These are phyloP conservation scores for Claviceps sp. DNA, from an alignment of 2,329 filamentous ascomycete genomes.

Conservation along the genomic window DNA sequence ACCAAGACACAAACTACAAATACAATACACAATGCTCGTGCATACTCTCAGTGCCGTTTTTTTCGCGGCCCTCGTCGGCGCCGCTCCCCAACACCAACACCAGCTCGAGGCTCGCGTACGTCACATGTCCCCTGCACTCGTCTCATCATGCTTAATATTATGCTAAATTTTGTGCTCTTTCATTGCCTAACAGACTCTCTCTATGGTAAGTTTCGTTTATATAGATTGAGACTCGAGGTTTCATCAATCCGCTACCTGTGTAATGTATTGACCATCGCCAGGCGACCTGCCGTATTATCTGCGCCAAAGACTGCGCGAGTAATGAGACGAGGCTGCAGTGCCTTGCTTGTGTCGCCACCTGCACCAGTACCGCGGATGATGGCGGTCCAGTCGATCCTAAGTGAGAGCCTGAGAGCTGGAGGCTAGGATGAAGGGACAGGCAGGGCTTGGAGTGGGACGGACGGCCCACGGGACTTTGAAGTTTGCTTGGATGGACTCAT, in stretches of 20 bases:
- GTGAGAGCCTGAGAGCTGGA: background rate
- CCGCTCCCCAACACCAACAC: background rate
- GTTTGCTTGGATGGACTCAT: background rate
- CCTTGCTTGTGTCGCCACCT: background rate
- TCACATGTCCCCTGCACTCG: background rate
- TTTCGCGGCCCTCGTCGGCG: background rate
- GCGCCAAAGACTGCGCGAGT: background rate
- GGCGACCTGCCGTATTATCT: background rate
- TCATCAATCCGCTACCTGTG: no score
- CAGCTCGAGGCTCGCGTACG: background rate
- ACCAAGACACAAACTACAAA: no score
- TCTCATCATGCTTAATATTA: background rate
- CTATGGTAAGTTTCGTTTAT: background rate
- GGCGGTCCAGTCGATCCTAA: background rate
- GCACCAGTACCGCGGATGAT: background rate
- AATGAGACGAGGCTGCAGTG: background rate
- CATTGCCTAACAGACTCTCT: background rate
- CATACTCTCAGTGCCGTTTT: background rate
- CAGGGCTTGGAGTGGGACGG: no score
- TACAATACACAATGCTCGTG: background rate
- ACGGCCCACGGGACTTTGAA: no score
- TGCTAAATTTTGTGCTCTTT: background rate
- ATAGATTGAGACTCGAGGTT: no score
- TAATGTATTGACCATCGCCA: background rate
- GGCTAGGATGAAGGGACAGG: no score